Conservation (phyloP, 345 rosid species). For the Gossypium turneri region DNA sequence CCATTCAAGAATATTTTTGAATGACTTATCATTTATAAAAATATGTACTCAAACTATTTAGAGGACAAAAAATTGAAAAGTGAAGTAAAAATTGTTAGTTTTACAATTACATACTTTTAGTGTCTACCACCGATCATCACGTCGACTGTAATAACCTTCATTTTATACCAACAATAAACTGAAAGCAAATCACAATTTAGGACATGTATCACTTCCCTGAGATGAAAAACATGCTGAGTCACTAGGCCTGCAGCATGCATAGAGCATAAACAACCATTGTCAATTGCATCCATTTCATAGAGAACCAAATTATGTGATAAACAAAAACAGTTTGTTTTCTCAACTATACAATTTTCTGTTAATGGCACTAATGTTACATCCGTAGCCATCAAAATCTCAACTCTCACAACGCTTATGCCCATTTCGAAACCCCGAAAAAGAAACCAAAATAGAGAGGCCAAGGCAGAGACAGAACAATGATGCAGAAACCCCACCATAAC, state of each 20-base stretch:
- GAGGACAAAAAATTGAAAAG: too few relatives aligned
- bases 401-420: constrained; percentile 3
- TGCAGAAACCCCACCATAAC: constrained; percentile 12
- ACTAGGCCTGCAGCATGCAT: background rate
- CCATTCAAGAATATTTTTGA: background rate
- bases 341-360: constrained; percentile 29
- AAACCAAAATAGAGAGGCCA: constrained; percentile 10
- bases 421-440: constrained; percentile 11
- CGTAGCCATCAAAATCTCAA: constrained; percentile 20
- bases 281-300: constrained; percentile 7
- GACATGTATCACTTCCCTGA: background rate
- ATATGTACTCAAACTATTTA: background rate
- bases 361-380: constrained; percentile 20
- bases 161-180: background rate
- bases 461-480: constrained; percentile 1
- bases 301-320: constrained; percentile 3
- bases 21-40: background rate
- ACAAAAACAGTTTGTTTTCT: background rate
- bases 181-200: background rate
- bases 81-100: too few relatives aligned
- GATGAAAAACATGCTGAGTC: background rate
- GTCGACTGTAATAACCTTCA: too few relatives aligned
- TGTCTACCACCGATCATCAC: too few relatives aligned
- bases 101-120: too few relatives aligned
- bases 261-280: background rate